phyloP scores from a whole-genome alignment of 2,329 filamentous ascomycete genomes.

The Ceratocystis lukuohia region DNA sequence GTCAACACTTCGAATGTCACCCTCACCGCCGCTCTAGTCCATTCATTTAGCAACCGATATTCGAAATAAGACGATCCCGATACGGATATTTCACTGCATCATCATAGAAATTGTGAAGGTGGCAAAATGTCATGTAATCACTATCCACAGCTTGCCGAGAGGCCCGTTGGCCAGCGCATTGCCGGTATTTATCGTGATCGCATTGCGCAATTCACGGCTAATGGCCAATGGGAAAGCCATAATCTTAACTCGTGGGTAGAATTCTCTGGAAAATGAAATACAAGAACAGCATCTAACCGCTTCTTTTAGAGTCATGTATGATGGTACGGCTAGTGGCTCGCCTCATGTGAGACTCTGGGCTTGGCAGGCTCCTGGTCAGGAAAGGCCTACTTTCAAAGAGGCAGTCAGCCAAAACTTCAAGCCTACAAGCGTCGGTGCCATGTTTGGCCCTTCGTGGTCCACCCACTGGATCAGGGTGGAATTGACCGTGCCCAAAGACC shows the following conservation, averaged over 20 bases:
- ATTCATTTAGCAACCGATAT: background rate
- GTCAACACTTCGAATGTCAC: background rate
- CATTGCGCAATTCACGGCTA: slow-evolving; percentile 64
- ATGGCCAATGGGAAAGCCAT: slow-evolving; percentile 63
- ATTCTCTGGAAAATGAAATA: background rate
- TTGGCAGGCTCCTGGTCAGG: slow-evolving; percentile 67
- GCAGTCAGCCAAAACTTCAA: slow-evolving; percentile 41
- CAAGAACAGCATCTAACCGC: background rate
- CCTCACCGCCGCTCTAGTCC: background rate
- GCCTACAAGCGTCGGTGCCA: slow-evolving; percentile 58
- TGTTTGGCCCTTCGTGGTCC: slow-evolving; percentile 88
- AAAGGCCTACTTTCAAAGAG: slow-evolving; percentile 69
- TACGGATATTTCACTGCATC: background rate
- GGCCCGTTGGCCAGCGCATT: slow-evolving; percentile 64
- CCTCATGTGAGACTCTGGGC: slow-evolving; percentile 73
- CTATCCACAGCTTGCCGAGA: slow-evolving; percentile 39
- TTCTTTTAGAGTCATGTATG: slow-evolving; percentile 51
- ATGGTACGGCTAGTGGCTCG: slow-evolving; percentile 51
- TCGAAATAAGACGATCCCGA: background rate
- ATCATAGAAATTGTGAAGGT: background rate
- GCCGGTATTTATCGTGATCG: slow-evolving; percentile 73
- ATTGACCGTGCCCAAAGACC: slow-evolving; percentile 59
- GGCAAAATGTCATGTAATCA: background rate
- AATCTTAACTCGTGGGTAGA: slow-evolving; percentile 55
- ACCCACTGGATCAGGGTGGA: slow-evolving; percentile 93